These are phyloP conservation scores for Pythium phragmitis DNA, from an alignment of 352 stramenopile species.

Conservation along the genomic window DNA sequence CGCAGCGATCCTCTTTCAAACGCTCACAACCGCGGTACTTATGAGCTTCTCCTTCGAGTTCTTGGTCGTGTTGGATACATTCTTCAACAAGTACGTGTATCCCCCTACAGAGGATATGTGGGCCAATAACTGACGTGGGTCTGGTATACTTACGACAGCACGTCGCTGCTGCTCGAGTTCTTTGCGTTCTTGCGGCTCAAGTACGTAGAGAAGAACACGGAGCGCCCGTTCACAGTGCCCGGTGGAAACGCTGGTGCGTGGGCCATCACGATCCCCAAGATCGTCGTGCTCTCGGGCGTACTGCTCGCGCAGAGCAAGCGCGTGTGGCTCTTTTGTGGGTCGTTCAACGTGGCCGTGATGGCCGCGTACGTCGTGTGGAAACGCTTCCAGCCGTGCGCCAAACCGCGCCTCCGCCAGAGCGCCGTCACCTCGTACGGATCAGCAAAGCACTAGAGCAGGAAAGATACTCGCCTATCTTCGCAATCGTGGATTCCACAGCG, in stretches of 20 bases:
- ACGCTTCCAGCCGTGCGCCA: constrained; percentile 42
- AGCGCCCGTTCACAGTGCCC: constrained; percentile 71
- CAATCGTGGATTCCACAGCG: not conserved
- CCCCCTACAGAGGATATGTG: no score
- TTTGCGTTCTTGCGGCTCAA: constrained; percentile 83
- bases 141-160: constrained; percentile 16
- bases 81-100: constrained; percentile 84
- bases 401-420: constrained; percentile 6
- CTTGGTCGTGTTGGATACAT: constrained; percentile 80
- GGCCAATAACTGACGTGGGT: no score
- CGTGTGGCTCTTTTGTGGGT: constrained; percentile 72
- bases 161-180: constrained; percentile 75
- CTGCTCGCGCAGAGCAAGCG: constrained; percentile 60
- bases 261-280: constrained; percentile 79
- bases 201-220: constrained; percentile 75
- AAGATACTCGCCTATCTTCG: not conserved
- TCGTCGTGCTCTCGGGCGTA: constrained; percentile 73
- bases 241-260: constrained; percentile 70
- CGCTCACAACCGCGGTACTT: constrained; percentile 64
- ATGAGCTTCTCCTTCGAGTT: constrained; percentile 88
- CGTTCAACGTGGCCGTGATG: constrained; percentile 66
- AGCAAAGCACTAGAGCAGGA: constrained; percentile 8
- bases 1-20: constrained; percentile 75
- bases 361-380: constrained; percentile 64
- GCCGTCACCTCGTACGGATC: constrained; percentile 25